Percentiles rank a stretch among this genome's conserved stretches.
phyloP scores from a whole-genome alignment of 1,139 yeast species.

The Saccharomycopsis crataegensis region DNA sequence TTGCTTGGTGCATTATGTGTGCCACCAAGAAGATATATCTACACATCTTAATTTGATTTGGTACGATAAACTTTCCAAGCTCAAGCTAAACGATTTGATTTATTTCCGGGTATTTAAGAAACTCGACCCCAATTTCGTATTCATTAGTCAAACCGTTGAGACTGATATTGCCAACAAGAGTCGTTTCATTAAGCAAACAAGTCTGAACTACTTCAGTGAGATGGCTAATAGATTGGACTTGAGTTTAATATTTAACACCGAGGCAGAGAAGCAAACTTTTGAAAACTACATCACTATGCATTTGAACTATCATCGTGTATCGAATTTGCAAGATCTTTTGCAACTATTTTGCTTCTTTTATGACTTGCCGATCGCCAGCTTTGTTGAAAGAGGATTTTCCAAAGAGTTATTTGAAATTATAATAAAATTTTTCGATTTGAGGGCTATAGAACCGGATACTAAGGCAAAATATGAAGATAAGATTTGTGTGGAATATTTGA shows the following conservation, averaged over 20 bases:
- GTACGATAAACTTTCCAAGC: constrained; percentile 9
- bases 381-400: not conserved
- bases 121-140: constrained; percentile 3
- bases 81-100: constrained; percentile 7
- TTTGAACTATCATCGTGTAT: constrained; percentile 5
- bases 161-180: not conserved
- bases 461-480: constrained; percentile 2
- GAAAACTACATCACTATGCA: constrained; percentile 1
- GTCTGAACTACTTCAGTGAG: not conserved
- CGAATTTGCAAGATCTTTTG: not conserved
- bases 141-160: not conserved
- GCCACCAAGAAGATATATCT: constrained; percentile 8
- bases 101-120: constrained; percentile 8
- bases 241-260: not conserved
- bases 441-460: not conserved
- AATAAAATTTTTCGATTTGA: constrained; percentile 5
- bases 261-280: not conserved
- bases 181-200: not conserved
- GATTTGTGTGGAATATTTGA: constrained; percentile 4
- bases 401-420: constrained; percentile 2
- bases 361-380: constrained; percentile 4
- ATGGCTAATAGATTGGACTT: not conserved
- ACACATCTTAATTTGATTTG: constrained; percentile 6
- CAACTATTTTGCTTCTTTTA: constrained; percentile 10
- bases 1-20: constrained; percentile 13